Conservation (phyloP, 352 stramenopile genomes). For the Globisporangium middletonii region DNA sequence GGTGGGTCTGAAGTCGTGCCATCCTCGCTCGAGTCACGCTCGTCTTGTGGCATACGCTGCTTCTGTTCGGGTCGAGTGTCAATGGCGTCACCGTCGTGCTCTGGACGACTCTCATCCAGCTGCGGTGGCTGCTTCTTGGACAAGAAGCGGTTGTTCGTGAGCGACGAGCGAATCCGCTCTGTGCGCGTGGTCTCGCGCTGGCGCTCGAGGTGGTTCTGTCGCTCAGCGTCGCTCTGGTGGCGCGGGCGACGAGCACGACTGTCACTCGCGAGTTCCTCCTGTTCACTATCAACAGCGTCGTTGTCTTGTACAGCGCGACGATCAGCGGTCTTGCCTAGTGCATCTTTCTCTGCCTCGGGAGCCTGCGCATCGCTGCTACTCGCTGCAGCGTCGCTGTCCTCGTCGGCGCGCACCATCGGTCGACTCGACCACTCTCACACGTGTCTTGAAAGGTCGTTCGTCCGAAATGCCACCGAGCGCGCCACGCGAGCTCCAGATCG, state of each 20-base stretch:
- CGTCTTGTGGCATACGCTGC: not conserved
- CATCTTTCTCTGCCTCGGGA: not conserved
- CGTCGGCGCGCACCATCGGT: not conserved
- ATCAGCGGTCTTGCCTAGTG: not conserved
- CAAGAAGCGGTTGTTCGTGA: conserved; percentile 54
- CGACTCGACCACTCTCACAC: too few relatives aligned
- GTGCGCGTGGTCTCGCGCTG: conserved; percentile 23
- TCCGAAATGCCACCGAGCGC: conserved; percentile 18
- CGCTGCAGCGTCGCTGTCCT: not conserved
- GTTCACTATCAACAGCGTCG: conserved; percentile 1
- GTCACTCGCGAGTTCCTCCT: not conserved
- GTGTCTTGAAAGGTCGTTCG: conserved; percentile 6
- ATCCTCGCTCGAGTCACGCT: conserved; percentile 2
- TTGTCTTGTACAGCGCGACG: not conserved
- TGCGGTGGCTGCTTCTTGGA: conserved; percentile 1
- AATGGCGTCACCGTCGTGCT: not conserved
- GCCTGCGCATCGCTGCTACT: not conserved
- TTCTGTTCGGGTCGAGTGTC: not conserved
- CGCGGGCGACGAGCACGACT: conserved; percentile 3
- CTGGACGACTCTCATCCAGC: not conserved
- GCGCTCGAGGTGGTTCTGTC: conserved; percentile 30
- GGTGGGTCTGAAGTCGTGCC: not conserved
- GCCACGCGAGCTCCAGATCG: conserved; percentile 50
- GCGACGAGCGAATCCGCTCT: conserved; percentile 14
- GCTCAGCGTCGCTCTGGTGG: conserved; percentile 27